Base-by-base conservation (phyloP, 179 eudicot species). In the Nepenthes alata region DNA sequence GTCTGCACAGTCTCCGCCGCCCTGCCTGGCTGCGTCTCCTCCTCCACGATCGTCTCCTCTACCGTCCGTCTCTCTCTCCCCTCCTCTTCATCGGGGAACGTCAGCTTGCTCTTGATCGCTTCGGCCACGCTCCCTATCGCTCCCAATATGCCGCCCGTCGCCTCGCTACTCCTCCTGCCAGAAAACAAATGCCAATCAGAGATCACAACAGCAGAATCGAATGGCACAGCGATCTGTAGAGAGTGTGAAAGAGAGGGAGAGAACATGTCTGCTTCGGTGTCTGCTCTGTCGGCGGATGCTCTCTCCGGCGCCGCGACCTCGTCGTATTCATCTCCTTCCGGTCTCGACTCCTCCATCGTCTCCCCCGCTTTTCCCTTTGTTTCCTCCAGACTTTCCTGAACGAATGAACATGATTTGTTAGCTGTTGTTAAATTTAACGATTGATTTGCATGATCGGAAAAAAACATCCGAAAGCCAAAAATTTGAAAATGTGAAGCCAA, bases 321-420 rank as follows among this genome's bases (percentile, higher is more conserved):
- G 34, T 64, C 60, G 9, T 62, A 72, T 13, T 68, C 51, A 49
- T 71, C 78, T 49, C 71, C 68, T 7, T 65, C 63, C 2, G 78
- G 45, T 62, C 72, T 81, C 76, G 69, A 9, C 34, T 72, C 84
- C 62, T 85, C 81, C 85, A 68, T 78, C 69, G 63, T 76, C 69
- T 63, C 67, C 63, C 83, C 71, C 12, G 85, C 83, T 56, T 68
- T 78, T 0, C 74, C 82, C 67, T 80, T 77, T 0, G 77, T 69
- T 11, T 68, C 76, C 25, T 64, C 69, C n/a, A 61, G 65, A 47
- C 59, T 71, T 35, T 67, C 86, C 93, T 83, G 69, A 47, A 50
- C 12, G 25, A 25, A 25, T 25, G 11, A 16, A 51, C 10, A 13
- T 34, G 0, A 52, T 7, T n/a, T 55, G 9, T 8, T 57, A 47